phyloP scores from a whole-genome alignment of 164 flowering plant genomes.

The Litsea cubeba region DNA sequence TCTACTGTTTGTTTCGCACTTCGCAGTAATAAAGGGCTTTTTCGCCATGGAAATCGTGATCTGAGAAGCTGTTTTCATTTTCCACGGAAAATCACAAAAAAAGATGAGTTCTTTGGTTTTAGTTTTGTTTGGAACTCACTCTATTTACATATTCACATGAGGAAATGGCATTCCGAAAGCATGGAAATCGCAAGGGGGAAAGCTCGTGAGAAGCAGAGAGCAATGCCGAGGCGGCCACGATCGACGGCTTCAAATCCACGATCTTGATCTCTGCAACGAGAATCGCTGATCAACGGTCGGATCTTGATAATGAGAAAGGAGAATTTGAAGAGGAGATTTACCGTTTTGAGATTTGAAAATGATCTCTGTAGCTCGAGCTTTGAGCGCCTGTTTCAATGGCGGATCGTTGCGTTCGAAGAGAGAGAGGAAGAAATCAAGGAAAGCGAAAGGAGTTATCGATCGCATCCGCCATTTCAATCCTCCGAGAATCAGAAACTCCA shows the following conservation, averaged over 20 bases:
- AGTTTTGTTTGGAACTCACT: constrained; percentile 21
- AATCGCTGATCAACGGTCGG: background rate
- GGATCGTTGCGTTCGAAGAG: constrained; percentile 40
- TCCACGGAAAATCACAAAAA: background rate
- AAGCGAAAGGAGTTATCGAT: constrained; percentile 66
- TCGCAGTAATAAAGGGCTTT: no score
- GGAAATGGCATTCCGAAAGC: constrained; percentile 31
- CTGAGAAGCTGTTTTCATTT: background rate
- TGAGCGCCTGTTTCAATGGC: constrained; percentile 30
- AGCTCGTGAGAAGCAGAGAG: constrained; percentile 53
- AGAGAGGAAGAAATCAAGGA: constrained; percentile 46
- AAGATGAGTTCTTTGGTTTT: background rate
- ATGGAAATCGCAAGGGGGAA: constrained; percentile 39
- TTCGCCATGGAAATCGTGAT: no score
- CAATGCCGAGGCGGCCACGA: constrained; percentile 58
- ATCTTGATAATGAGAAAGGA: background rate
- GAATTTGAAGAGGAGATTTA: constrained; percentile 10
- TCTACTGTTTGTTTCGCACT: no score
- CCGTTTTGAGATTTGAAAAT: constrained; percentile 53
- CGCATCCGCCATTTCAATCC: constrained; percentile 76
- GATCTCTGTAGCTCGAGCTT: constrained; percentile 44
- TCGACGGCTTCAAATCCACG: constrained; percentile 57
- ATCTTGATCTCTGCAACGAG: constrained; percentile 38
- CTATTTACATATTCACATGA: constrained; percentile 45
- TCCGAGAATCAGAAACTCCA: constrained; percentile 57